A percentile compares a stretch with the other conserved stretches of the same genome.
These are phyloP conservation scores for Fusarium palustre DNA, from an alignment of 2,329 filamentous ascomycete species.

Conservation along the genomic window DNA sequence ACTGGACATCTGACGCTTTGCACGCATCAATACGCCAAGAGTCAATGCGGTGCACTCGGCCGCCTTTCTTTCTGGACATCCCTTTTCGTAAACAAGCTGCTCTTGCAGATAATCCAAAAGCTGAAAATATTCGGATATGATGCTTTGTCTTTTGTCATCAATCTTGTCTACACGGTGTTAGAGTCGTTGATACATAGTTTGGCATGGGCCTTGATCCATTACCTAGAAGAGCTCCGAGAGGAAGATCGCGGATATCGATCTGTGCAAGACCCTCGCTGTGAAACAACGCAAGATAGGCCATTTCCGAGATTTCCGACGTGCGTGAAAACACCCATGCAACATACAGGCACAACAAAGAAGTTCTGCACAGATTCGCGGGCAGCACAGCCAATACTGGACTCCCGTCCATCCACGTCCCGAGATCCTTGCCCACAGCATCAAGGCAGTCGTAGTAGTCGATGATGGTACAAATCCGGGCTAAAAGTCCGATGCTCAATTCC, in stretches of 20 bases:
- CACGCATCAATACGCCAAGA: not conserved
- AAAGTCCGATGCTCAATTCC: not conserved
- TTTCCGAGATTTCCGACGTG: not conserved
- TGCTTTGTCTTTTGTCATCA: accelerated
- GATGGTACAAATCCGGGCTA: constrained; percentile 2
- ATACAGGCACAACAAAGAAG: not conserved
- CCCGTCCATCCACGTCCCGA: too few species aligned
- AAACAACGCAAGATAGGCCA: accelerated
- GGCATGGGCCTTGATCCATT: not conserved
- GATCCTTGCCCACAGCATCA: too few species aligned
- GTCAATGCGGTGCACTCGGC: not conserved
- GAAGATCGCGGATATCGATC: not conserved
- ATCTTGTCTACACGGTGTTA: not conserved
- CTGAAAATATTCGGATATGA: too few species aligned
- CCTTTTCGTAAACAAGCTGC: not conserved
- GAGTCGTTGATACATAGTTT: not conserved
- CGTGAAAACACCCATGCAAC: not conserved
- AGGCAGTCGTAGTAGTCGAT: constrained; percentile 21
- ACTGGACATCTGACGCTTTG: not conserved
- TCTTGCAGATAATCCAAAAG: too few species aligned
- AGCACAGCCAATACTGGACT: too few species aligned
- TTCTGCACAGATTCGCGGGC: accelerated
- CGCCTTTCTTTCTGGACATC: accelerated
- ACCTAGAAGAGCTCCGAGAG: accelerated
- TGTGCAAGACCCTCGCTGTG: accelerated